A percentile compares a stretch with the other conserved stretches of the same genome.
These are phyloP conservation scores for Sanchytrium tribonematis DNA, from an alignment of 371 early-diverging fungal genomes.

Conservation along the genomic window DNA sequence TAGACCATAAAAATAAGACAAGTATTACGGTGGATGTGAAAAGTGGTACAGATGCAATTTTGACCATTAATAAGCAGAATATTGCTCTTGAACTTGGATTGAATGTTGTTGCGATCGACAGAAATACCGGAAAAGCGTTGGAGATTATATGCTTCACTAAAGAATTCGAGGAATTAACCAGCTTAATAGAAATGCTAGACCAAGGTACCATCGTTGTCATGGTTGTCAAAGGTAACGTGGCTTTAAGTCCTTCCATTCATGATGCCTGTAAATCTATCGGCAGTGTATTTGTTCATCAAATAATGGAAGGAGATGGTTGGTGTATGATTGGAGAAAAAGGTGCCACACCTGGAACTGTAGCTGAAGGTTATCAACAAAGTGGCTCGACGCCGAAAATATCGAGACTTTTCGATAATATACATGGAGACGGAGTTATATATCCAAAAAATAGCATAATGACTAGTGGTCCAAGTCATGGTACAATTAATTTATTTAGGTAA, in stretches of 20 bases:
- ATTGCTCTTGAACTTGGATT: too few relatives aligned
- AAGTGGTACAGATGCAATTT: too few relatives aligned
- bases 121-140: too few relatives aligned
- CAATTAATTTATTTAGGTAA: constrained; percentile 23
- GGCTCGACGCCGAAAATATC: constrained; percentile 11
- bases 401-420: constrained; percentile 8
- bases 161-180: constrained; percentile 37
- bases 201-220: constrained; percentile 33
- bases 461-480: constrained; percentile 31
- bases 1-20: too few relatives aligned
- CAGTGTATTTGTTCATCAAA: constrained; percentile 19
- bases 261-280: constrained; percentile 31
- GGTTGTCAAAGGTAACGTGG: constrained; percentile 37
- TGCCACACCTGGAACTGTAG: background rate
- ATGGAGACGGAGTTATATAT: too few relatives aligned
- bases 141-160: too few relatives aligned
- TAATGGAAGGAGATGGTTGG: constrained; percentile 47
- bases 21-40: too few relatives aligned
- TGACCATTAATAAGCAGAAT: too few relatives aligned
- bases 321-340: constrained; percentile 31
- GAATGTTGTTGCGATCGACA: too few relatives aligned
- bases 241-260: constrained; percentile 28
- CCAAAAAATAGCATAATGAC: too few relatives aligned
- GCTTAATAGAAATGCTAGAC: constrained; percentile 28
- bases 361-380: constrained; percentile 13